These are phyloP conservation scores for Hemileccinum rubropunctum DNA, from an alignment of 768 basidiomycete genomes.

Conservation along the genomic window DNA sequence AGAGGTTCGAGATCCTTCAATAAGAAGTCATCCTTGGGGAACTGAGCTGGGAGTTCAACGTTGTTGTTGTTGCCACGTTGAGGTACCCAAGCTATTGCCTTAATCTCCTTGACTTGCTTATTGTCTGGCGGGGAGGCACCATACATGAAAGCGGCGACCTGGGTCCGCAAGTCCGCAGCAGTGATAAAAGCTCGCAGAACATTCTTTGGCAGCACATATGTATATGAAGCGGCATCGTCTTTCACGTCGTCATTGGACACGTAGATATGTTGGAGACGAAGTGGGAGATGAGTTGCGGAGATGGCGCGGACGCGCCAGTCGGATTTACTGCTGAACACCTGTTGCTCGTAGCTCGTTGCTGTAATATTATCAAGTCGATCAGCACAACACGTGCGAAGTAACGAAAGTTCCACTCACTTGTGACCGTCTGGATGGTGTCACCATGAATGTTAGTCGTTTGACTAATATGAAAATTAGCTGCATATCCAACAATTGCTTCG, in stretches of 20 bases:
- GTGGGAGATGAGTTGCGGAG: conserved; percentile 91
- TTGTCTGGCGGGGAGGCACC: conserved; percentile 93
- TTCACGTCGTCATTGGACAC: conserved; percentile 99
- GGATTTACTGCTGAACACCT: conserved; percentile 98
- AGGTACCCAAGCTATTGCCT: conserved; percentile 96
- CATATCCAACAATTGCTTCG: not conserved
- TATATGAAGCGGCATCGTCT: conserved; percentile 92
- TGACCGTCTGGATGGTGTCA: conserved; percentile 92
- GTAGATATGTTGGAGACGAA: conserved; percentile 97
- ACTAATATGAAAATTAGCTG: conserved; percentile 31
- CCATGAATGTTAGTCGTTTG: conserved; percentile 98
- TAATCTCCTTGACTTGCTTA: conserved; percentile 98
- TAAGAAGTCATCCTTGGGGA: conserved; percentile 93
- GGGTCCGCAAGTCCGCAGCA: conserved; percentile 91
- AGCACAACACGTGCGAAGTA: not conserved
- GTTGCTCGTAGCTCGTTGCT: conserved; percentile 97
- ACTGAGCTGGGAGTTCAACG: conserved; percentile 84
- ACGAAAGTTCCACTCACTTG: conserved; percentile 55
- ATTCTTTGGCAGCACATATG: conserved; percentile 97
- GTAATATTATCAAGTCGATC: conserved; percentile 6
- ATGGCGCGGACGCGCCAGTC: conserved; percentile 99
- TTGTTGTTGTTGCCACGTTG: conserved; percentile 95
- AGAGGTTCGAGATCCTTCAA: conserved; percentile 93
- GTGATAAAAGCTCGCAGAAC: conserved; percentile 91
- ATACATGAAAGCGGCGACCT: conserved; percentile 92